Evolutionary conservation across 129 eudicot species (phyloP).

Genomic region (Arctium minus): DNA sequence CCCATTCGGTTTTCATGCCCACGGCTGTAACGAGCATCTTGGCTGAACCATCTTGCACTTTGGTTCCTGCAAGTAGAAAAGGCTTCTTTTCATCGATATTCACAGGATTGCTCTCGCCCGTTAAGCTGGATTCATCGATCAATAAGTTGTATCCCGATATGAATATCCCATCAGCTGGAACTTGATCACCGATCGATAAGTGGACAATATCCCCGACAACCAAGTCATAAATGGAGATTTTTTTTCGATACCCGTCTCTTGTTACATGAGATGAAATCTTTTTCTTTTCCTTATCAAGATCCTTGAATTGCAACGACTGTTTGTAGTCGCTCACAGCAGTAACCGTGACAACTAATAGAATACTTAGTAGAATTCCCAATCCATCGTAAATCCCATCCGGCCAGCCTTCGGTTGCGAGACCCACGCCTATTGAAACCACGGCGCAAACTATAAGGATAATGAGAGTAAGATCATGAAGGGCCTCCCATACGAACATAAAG

Average conservation of each 20-base stretch:
- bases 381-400: constrained; percentile 83
- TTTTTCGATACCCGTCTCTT: constrained; percentile 56
- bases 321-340: constrained; percentile 85
- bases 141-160: constrained; percentile 62
- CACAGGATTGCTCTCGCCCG: constrained; percentile 81
- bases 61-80: constrained; percentile 76
- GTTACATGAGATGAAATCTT: constrained; percentile 68
- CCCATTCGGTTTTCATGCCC: constrained; percentile 98
- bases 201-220: constrained; percentile 90
- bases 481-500: constrained; percentile 82
- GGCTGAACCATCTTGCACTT: constrained; percentile 88
- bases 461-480: constrained; percentile 71
- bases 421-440: constrained; percentile 78
- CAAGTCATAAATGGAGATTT: constrained; percentile 64
- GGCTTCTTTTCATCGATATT: constrained; percentile 51
- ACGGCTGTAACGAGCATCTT: constrained; percentile 88
- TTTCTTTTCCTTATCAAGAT: constrained; percentile 79
- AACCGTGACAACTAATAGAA: constrained; percentile 63
- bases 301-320: constrained; percentile 73
- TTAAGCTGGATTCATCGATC: constrained; percentile 76
- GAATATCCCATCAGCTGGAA: constrained; percentile 89
- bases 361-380: constrained; percentile 64
- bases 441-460: constrained; percentile 81
- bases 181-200: constrained; percentile 71
- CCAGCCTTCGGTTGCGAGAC: constrained; percentile 78